Evolutionary conservation across 2,329 filamentous ascomycete species (phyloP).

Genomic region (Exophiala dermatitidis): DNA sequence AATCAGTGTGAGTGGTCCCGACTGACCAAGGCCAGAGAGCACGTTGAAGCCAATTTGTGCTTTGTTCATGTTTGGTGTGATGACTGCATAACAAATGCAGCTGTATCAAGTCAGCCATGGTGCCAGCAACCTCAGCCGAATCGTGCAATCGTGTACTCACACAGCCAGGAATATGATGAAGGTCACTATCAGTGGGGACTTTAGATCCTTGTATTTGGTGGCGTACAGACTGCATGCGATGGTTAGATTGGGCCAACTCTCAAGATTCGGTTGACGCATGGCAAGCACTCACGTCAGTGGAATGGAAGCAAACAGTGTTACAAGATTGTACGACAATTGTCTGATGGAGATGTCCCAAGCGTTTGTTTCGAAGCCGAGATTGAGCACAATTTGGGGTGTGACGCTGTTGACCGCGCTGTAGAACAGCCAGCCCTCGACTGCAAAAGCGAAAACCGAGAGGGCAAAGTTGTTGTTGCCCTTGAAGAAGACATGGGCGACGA

Average conservation of each 20-base stretch:
- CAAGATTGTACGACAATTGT: conserved; percentile 41
- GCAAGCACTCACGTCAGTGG: conserved; percentile 34
- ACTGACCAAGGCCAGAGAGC: conserved; percentile 44
- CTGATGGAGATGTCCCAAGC: conserved; percentile 45
- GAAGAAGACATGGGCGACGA: conserved; percentile 53
- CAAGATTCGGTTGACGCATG: background rate
- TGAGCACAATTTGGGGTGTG: conserved; percentile 44
- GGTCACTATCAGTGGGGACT: conserved; percentile 42
- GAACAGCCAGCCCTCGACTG: conserved; percentile 54
- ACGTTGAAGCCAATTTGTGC: conserved; percentile 46
- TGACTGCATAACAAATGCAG: conserved; percentile 42
- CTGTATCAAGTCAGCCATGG: conserved; percentile 26
- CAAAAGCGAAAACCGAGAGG: conserved; percentile 50
- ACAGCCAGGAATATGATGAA: conserved; percentile 44
- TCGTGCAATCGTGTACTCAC: conserved; percentile 29
- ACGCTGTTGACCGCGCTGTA: conserved; percentile 48
- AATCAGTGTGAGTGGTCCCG: conserved; percentile 45
- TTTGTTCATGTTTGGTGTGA: conserved; percentile 40
- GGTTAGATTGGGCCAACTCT: background rate
- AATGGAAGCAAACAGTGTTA: conserved; percentile 38
- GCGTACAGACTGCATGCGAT: conserved; percentile 34
- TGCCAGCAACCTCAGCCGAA: background rate
- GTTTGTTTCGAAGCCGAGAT: conserved; percentile 44
- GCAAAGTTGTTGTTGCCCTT: conserved; percentile 48
- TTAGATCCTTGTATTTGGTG: conserved; percentile 45